A percentile compares a stretch with the other conserved stretches of the same genome.
These are phyloP conservation scores for Mucor lusitanicus DNA, from an alignment of 371 early-diverging fungal genomes.

Conservation along the genomic window DNA sequence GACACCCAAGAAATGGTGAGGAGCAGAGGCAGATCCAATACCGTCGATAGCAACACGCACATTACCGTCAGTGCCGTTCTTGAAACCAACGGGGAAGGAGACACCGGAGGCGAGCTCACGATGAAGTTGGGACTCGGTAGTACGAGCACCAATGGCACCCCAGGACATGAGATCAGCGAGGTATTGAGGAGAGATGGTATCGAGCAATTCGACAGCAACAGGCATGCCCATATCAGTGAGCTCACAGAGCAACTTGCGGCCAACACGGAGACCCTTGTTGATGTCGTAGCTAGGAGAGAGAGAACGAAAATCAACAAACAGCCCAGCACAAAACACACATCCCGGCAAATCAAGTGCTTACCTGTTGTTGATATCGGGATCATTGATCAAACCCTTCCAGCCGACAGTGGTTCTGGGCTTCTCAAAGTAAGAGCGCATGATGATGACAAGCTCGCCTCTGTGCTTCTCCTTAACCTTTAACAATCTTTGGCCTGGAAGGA, in stretches of 20 bases:
- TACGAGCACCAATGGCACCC: conserved; percentile 96
- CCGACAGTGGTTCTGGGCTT: conserved; percentile 94
- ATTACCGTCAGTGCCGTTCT: conserved; percentile 93
- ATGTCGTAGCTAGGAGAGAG: conserved; percentile 80
- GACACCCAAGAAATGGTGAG: conserved; percentile 91
- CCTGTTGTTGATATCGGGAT: conserved; percentile 83
- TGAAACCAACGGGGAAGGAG: conserved; percentile 95
- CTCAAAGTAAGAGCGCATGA: conserved; percentile 95
- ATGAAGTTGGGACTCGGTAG: conserved; percentile 92
- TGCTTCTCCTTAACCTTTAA: conserved; percentile 57
- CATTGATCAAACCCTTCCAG: conserved; percentile 95
- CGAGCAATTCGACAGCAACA: conserved; percentile 87
- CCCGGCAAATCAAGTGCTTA: conserved; percentile 13
- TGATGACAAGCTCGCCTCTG: conserved; percentile 44
- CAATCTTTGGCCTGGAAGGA: conserved; percentile 45
- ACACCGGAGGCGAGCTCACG: conserved; percentile 94
- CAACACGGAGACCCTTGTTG: conserved; percentile 88
- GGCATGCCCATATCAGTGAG: conserved; percentile 85
- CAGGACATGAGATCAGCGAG: conserved; percentile 90
- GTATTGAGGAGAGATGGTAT: conserved; percentile 94
- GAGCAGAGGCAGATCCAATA: conserved; percentile 80
- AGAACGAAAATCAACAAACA: neutral
- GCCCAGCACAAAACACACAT: no score
- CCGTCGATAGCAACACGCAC: conserved; percentile 89
- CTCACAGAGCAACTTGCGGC: conserved; percentile 51